Conservation (phyloP, 2,329 filamentous ascomycete genomes). For the Fusarium transvaalense region DNA sequence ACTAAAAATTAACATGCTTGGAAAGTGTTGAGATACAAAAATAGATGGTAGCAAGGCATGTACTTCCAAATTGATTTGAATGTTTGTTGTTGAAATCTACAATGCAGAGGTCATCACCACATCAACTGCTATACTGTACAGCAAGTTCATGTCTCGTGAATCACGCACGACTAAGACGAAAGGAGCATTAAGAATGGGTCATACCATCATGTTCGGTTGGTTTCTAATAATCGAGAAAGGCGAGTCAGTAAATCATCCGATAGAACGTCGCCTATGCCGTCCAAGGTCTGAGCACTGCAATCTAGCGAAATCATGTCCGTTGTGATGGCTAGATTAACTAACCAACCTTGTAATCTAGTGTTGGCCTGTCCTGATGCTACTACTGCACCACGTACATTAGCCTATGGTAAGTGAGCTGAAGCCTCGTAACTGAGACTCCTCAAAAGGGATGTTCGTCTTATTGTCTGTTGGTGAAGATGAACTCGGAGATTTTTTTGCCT, state of each 20-base stretch:
- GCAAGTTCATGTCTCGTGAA: not conserved
- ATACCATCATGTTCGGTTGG: not conserved
- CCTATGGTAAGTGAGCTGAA: not conserved
- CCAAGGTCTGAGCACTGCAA: conserved; percentile 5
- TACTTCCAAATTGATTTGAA: not conserved
- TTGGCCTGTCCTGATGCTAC: not conserved
- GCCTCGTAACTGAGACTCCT: not conserved
- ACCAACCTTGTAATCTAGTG: not conserved
- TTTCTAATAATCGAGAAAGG: not conserved
- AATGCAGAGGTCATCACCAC: not conserved
- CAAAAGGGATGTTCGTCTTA: conserved; percentile 7
- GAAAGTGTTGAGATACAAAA: not conserved
- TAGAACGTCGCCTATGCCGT: not conserved
- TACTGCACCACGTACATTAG: not conserved
- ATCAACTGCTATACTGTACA: not conserved
- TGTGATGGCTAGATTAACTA: not conserved
- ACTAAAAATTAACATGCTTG: rapidly evolving
- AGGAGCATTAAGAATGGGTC: not conserved
- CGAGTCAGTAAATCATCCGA: conserved; percentile 8
- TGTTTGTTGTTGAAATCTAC: not conserved
- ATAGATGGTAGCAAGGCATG: not conserved
- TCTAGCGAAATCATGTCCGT: not conserved
- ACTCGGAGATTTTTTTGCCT: conserved; percentile 24
- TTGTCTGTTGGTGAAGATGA: not conserved
- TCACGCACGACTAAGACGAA: not conserved